Evolutionary conservation across 2,329 filamentous ascomycete species (phyloP).

Genomic region (Karstenula rhodostoma): DNA sequence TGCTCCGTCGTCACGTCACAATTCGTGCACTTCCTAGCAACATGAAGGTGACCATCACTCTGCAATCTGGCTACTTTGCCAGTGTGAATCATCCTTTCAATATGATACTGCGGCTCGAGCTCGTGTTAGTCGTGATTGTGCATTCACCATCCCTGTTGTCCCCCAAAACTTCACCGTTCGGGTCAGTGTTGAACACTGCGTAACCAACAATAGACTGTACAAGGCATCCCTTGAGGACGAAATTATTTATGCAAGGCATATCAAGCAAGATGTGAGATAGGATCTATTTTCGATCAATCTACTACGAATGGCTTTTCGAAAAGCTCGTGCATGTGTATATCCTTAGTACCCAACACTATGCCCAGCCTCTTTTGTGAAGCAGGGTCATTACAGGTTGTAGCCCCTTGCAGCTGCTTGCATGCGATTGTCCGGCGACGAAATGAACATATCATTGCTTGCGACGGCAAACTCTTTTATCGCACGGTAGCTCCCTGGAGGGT

Average conservation of each 20-base stretch:
- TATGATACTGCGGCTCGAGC: not conserved
- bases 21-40: not conserved
- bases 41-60: not conserved
- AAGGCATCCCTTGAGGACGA: not conserved
- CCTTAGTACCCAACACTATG: not conserved
- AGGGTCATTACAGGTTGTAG: not conserved
- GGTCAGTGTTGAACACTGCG: not conserved
- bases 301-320: not conserved
- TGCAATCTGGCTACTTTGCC: not conserved
- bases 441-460: not conserved
- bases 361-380: not conserved
- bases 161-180: too few species aligned
- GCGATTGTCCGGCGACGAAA: not conserved
- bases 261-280: not conserved
- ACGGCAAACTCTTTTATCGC: slow-evolving; percentile 64
- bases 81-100: too few species aligned
- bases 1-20: not conserved
- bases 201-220: not conserved
- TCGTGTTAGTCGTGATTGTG: not conserved
- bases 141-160: not conserved
- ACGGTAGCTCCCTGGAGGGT: slow-evolving; percentile 82
- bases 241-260: slow-evolving; percentile 7
- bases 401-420: not conserved
- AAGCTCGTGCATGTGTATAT: slow-evolving; percentile 2
- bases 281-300: slow-evolving; percentile 1